A percentile compares a stretch with the other conserved stretches of the same genome.
These are phyloP conservation scores for Russula foetens DNA, from an alignment of 768 basidiomycete species.

Conservation along the genomic window DNA sequence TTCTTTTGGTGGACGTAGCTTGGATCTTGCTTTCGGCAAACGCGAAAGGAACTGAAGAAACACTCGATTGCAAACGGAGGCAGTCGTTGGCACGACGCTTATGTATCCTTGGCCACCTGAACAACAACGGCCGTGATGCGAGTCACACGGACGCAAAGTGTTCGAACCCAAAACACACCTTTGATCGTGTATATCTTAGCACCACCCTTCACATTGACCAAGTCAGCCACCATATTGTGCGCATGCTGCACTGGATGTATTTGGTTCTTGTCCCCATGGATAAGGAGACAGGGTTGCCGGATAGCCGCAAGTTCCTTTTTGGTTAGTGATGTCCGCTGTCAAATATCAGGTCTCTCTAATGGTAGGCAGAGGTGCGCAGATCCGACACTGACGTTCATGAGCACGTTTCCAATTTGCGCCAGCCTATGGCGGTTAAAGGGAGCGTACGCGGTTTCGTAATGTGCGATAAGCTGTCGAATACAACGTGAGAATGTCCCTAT, in stretches of 20 bases:
- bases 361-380: neutral
- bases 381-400: constrained; percentile 13
- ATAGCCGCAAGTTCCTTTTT: constrained; percentile 16
- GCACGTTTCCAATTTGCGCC: constrained; percentile 14
- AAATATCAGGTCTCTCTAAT: neutral
- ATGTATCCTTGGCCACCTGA: constrained; percentile 20
- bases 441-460: constrained; percentile 20
- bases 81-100: constrained; percentile 18
- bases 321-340: constrained; percentile 4
- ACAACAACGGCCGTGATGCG: neutral
- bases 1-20: neutral
- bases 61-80: constrained; percentile 21
- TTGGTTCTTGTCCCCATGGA: constrained; percentile 17
- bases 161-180: neutral
- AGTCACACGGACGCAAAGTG: neutral
- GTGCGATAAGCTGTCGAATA: constrained; percentile 11
- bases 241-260: constrained; percentile 17
- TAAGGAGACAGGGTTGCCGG: constrained; percentile 13
- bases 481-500: neutral
- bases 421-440: constrained; percentile 17
- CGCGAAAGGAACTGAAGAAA: constrained; percentile 20
- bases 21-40: constrained; percentile 9
- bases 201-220: constrained; percentile 9
- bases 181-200: constrained; percentile 14
- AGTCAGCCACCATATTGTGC: constrained; percentile 11